A percentile compares a stretch with the other conserved stretches of the same genome.
phyloP scores from a whole-genome alignment of 2,329 filamentous ascomycete species.

The Fusarium denticulatum region DNA sequence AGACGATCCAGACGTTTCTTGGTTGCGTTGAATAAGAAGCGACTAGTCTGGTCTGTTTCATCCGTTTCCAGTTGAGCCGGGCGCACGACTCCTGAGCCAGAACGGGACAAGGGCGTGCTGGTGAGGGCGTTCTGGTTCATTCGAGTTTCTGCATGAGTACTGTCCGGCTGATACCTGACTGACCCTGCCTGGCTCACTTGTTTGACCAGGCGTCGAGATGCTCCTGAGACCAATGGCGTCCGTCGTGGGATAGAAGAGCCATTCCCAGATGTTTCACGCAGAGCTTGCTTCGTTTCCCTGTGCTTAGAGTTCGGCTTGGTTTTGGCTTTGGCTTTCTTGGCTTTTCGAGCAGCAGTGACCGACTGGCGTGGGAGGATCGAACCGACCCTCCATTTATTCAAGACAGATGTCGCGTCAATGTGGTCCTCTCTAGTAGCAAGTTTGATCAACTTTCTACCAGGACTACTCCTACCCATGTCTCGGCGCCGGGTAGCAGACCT shows the following conservation, averaged over 20 bases:
- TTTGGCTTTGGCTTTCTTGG: constrained; percentile 14
- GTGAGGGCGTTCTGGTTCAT: neutral
- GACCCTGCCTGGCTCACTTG: constrained; percentile 42
- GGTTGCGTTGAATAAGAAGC: constrained; percentile 57
- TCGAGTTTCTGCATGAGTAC: neutral
- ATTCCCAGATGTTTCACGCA: constrained; percentile 41
- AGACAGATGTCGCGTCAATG: constrained; percentile 62
- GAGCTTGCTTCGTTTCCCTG: constrained; percentile 18
- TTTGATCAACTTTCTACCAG: constrained; percentile 65
- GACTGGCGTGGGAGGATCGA: constrained; percentile 56
- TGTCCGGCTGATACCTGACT: constrained; percentile 39
- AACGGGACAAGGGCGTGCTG: constrained; percentile 7
- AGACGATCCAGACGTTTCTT: constrained; percentile 66
- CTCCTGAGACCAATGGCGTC: neutral
- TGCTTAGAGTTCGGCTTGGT: constrained; percentile 10
- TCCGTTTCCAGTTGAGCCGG: constrained; percentile 67
- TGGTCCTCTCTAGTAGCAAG: constrained; percentile 71
- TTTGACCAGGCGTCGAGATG: constrained; percentile 45
- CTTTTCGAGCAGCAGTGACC: constrained; percentile 43
- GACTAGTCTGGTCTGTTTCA: constrained; percentile 47
- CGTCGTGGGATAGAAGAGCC: constrained; percentile 5
- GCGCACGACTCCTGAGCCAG: constrained; percentile 44
- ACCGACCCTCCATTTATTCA: constrained; percentile 67
- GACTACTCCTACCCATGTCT: constrained; percentile 65
- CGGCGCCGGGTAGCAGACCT: constrained; percentile 61